A percentile compares a stretch with the other conserved stretches of the same genome.
Conservation (phyloP, 176 grass and related monocot species). For the Pontederia paniculata region DNA sequence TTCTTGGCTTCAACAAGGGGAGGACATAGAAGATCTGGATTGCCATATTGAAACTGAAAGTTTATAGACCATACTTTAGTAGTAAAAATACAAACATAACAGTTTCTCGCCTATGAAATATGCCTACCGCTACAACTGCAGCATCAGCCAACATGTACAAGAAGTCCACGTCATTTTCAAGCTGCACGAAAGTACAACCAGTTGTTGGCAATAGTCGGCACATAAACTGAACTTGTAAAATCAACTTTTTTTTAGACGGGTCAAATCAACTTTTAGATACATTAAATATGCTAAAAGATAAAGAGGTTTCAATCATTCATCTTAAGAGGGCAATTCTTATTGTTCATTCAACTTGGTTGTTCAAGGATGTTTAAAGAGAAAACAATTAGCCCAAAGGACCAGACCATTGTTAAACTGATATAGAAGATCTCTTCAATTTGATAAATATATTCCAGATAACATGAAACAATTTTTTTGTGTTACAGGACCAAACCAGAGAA, state of each 20-base stretch:
- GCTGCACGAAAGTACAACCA: conserved; percentile 18
- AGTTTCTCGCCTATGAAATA: background rate
- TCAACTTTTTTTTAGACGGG: background rate
- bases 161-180: conserved; percentile 70
- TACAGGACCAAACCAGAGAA: no score
- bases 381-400: no score
- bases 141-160: conserved; percentile 67
- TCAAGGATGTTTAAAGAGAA: no score
- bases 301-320: no score
- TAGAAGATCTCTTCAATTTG: no score
- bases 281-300: no score
- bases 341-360: no score
- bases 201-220: background rate
- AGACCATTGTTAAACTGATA: no score
- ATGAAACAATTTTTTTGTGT: no score
- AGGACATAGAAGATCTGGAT: conserved; percentile 53
- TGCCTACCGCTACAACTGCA: conserved; percentile 38
- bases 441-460: no score
- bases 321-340: no score
- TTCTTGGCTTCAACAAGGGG: conserved; percentile 64
- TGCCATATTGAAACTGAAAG: conserved; percentile 84
- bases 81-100: conserved; percentile 5
- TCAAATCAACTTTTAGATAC: no score
- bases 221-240: background rate
- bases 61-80: background rate